phyloP scores from a whole-genome alignment of 2,329 filamentous ascomycete genomes.

The Pseudogymnoascus verrucosus region DNA sequence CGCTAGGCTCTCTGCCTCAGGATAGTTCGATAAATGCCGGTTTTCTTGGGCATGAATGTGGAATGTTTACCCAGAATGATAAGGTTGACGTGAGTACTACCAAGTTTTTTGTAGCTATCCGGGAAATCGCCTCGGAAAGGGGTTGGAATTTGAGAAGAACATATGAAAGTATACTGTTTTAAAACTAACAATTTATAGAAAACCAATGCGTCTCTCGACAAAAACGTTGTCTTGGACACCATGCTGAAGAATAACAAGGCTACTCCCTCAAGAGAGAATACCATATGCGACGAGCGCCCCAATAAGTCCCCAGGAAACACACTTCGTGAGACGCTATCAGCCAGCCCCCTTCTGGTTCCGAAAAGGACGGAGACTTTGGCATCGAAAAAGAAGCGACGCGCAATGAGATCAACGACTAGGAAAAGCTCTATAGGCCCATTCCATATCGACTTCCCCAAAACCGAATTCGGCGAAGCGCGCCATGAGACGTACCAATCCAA shows the following conservation, averaged over 20 bases:
- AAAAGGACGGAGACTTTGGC: background rate
- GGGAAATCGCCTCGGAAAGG: background rate
- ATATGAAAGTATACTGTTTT: background rate
- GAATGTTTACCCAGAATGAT: background rate
- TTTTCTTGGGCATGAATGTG: background rate
- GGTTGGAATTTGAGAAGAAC: background rate
- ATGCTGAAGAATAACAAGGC: background rate
- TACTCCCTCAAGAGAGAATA: background rate
- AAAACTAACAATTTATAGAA: background rate
- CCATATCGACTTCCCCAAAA: slow-evolving; percentile 16
- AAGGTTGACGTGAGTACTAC: background rate
- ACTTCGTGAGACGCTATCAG: background rate
- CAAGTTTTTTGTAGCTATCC: background rate
- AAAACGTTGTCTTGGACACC: background rate
- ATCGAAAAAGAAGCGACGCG: background rate
- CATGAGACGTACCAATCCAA: slow-evolving; percentile 13
- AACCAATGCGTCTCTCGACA: background rate
- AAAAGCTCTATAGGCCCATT: slow-evolving; percentile 1
- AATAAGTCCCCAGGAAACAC: background rate
- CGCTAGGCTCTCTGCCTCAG: background rate
- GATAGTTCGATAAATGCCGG: background rate
- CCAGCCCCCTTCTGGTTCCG: background rate
- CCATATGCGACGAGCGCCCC: background rate
- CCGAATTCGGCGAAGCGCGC: slow-evolving; percentile 7
- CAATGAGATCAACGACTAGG: background rate